Evolutionary conservation across 495 filamentous ascomycete species (phyloP), one percentile per base, ranked within the genome.

Genomic region (Penicillium paxilli): DNA sequence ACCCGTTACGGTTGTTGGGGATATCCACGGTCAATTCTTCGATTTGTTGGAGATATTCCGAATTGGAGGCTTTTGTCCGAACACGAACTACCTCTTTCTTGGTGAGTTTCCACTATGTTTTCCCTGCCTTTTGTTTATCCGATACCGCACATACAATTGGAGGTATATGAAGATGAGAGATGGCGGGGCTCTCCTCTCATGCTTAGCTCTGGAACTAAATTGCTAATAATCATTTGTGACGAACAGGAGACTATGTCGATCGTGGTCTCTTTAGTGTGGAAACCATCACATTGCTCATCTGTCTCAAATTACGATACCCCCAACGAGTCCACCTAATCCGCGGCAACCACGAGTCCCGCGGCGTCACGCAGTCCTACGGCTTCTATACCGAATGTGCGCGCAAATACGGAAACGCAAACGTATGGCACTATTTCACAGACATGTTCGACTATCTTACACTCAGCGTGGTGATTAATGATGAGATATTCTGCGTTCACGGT

Each of bases 381-480:
- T 98, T 98, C 74, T 98, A 98, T 64, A 98, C 94, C 3, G 94
- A 98, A 68, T 98, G 94, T 70, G 90, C 87, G 12, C 87, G 94
- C 49, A 98, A 98, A 70, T 98, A 98, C 70, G 93, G 92, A 53
- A 96, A 94, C 70, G 91, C 94, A 26, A 96, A 94, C 57, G 95
- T 98, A 9, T 98, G 94, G 94, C 95, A 98, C 67, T 93, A 97
- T 70, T 98, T 98, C 63, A 98, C 94, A 47, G 94, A 98, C 73
- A 97, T 98, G 93, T 98, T 98, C 72, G 94, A 98, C 74, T 98
- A 93, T 66, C 81, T 98, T 48, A 96, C 93, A 3, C 75, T 98
- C 41, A 94, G 89, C 57, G 95, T 98, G 32, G 94, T 98, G 54
- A 98, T 98, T 66, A 94, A 97, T 72, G 87, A 98, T 69, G 89